Base-by-base conservation (phyloP, 176 grass and related monocot species). In the Rhynchospora pubera region DNA sequence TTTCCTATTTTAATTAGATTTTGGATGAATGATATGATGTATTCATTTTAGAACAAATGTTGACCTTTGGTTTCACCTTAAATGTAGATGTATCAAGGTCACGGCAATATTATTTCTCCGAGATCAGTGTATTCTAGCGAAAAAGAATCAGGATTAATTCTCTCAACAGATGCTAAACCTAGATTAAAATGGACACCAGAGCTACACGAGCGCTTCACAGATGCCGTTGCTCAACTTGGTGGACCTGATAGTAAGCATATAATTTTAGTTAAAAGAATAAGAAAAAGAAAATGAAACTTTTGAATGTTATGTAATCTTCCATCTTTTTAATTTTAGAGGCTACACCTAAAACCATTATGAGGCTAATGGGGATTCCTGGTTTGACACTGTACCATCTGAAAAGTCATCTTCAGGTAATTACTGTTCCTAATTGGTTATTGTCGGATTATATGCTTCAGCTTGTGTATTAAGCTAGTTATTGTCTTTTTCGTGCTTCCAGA, bases 361-460 rank as follows among this genome's bases (percentile, higher is more conserved):
- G 81, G 76, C 83, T 92, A 19, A 94, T 97, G 94, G 94, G 94
- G 30, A 92, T 97, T 87, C 87, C 94, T 52, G 94, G 92, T 68
- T 65, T 97, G 68, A 97, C 94, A 66, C 68, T 97, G 15, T 97
- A 97, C 79, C 94, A 97, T 87, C 94, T 97, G 12, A 97, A 97
- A 85, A 97, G 94, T 11, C 94, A 97, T 84, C 91, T 97, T 86
- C 94, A 97, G 91, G 94, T 94, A 88, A 79, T 73, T 78, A 88
- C 55, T 34, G 60, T 83, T 45, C 13, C 79, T 55, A 9, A 57
- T 71, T 83, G 28, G 50, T 65, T 51, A 32, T 65, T 82, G 2
- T 82, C 13, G 5, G 13, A 84, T 56, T 63, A 65, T 87, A 48
- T 50, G 5, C 62, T 88, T 39, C 66, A 64, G 23, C 60, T 79